A percentile compares a stretch with the other conserved stretches of the same genome.
phyloP scores from a whole-genome alignment of 331 rosid species.

The Phaseolus coccineus region DNA sequence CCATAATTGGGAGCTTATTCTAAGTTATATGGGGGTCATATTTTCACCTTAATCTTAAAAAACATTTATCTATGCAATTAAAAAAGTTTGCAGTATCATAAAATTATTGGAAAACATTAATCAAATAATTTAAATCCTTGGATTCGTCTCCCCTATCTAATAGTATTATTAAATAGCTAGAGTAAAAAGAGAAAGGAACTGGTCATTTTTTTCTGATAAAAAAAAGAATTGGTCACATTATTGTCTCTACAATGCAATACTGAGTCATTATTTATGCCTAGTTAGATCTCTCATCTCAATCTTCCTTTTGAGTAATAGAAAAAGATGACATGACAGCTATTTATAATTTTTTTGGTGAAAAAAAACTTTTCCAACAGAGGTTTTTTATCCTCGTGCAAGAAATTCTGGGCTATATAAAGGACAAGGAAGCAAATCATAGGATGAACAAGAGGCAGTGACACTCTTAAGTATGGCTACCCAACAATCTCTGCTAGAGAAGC shows the following conservation, averaged over 20 bases:
- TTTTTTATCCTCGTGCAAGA: background rate
- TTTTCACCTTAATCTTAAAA: background rate
- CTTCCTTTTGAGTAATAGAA: background rate
- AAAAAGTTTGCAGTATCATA: background rate
- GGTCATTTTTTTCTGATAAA: background rate
- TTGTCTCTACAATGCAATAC: too few species aligned
- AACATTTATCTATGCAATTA: background rate
- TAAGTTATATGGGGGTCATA: background rate
- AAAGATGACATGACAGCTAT: too few species aligned
- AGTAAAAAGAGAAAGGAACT: background rate
- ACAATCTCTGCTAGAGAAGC: slow-evolving; percentile 51
- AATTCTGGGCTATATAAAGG: background rate
- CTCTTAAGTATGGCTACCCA: slow-evolving; percentile 50
- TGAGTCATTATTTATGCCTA: background rate
- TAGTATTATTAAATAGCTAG: background rate
- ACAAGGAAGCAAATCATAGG: background rate
- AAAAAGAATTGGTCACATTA: too few species aligned
- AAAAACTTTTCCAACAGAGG: too few species aligned
- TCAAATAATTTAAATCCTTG: background rate
- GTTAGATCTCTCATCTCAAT: background rate
- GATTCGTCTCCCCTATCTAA: too few species aligned
- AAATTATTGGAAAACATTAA: background rate
- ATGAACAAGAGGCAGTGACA: background rate
- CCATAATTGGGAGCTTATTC: background rate
- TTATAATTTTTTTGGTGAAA: too few species aligned